Conservation (phyloP, 768 basidiomycete species). For the Ramaria rubella region DNA sequence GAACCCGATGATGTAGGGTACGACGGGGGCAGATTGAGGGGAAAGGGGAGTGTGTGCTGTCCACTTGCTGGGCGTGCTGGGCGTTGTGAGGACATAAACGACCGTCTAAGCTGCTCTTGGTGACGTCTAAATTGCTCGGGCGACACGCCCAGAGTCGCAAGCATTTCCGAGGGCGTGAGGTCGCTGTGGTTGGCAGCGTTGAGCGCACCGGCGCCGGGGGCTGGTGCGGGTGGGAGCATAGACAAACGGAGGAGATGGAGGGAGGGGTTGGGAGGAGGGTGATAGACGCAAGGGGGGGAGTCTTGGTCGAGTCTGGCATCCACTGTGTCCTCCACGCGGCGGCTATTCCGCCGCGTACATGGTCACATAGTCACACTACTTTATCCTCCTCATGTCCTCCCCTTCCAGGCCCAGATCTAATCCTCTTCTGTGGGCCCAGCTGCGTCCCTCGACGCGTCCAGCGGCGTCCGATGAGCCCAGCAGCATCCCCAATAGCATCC, state of each 20-base stretch:
- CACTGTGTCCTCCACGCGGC: not conserved
- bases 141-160: not conserved
- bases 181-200: not conserved
- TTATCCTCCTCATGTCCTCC: not conserved
- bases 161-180: not conserved
- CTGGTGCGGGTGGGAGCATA: not conserved
- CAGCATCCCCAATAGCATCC: not conserved
- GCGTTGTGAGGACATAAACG: not conserved
- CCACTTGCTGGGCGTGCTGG: too few relatives aligned
- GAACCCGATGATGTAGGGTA: slow-evolving; percentile 10
- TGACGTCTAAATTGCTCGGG: not conserved
- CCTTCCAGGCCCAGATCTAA: slow-evolving; percentile 4
- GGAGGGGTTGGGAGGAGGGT: not conserved
- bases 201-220: not conserved
- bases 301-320: not conserved
- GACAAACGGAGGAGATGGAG: slow-evolving; percentile 4
- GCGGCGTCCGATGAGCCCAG: not conserved
- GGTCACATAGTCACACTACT: slow-evolving; percentile 1
- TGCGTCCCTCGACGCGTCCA: slow-evolving; percentile 1
- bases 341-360: slow-evolving; percentile 5
- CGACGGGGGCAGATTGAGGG: slow-evolving; percentile 9
- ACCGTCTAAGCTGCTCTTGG: not conserved
- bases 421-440: slow-evolving; percentile 10
- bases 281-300: not conserved
- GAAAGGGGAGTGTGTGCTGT: slow-evolving; percentile 11